Evolutionary conservation across 768 basidiomycete genomes (phyloP).

Genomic region (Auricularia sp.): DNA sequence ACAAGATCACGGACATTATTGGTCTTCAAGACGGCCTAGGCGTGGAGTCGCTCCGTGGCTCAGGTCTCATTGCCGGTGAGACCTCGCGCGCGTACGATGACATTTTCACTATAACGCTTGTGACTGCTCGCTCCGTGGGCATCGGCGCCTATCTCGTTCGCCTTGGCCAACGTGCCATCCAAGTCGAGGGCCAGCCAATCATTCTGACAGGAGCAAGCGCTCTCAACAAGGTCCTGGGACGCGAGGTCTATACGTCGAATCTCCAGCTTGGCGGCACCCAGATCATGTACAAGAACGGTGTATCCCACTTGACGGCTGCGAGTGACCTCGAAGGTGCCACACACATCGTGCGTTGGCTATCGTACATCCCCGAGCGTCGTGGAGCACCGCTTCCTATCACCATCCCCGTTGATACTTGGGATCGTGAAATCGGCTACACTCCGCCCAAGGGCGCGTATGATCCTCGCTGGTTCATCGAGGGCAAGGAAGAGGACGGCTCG

Average conservation of each 20-base stretch:
- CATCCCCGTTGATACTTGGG: constrained; percentile 70
- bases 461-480: constrained; percentile 96
- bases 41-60: constrained; percentile 91
- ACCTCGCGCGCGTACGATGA: constrained; percentile 98
- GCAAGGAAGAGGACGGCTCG: constrained; percentile 77
- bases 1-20: constrained; percentile 94
- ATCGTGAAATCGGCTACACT: constrained; percentile 80
- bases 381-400: constrained; percentile 68
- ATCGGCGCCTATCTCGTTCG: constrained; percentile 99
- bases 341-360: constrained; percentile 89
- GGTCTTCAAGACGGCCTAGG: constrained; percentile 96
- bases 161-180: constrained; percentile 92
- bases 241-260: constrained; percentile 98
- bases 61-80: constrained; percentile 96
- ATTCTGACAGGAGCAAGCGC: constrained; percentile 96
- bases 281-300: constrained; percentile 99
- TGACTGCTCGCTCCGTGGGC: constrained; percentile 96
- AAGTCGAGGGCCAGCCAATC: constrained; percentile 98
- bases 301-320: constrained; percentile 89
- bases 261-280: constrained; percentile 99
- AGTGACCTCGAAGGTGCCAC: constrained; percentile 94
- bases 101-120: constrained; percentile 98
- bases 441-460: constrained; percentile 95
- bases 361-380: constrained; percentile 81
- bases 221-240: constrained; percentile 96